Conservation (phyloP, 164 flowering plant genomes). For the Aristolochia contorta region DNA sequence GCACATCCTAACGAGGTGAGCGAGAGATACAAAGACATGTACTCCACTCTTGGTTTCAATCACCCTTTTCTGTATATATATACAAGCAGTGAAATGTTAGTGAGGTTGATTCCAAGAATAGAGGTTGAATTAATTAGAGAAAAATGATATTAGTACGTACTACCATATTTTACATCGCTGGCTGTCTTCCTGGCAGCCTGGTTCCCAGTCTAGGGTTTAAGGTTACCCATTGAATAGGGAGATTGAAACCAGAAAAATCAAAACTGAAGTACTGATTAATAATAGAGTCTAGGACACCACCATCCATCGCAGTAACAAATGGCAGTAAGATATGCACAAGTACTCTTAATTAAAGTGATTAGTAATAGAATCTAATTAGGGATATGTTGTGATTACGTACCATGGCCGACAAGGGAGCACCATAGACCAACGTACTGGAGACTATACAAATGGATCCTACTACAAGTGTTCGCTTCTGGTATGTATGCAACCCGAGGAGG, state of each 20-base stretch:
- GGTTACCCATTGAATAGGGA: too few relatives aligned
- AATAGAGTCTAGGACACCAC: too few relatives aligned
- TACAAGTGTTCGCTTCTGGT: slow-evolving; percentile 26
- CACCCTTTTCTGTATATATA: slow-evolving; percentile 48
- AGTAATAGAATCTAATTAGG: background rate
- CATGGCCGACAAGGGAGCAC: slow-evolving; percentile 61
- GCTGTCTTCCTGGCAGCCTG: too few relatives aligned
- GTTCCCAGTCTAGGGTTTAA: too few relatives aligned
- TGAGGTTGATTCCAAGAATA: too few relatives aligned
- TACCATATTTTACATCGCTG: too few relatives aligned
- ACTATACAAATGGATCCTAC: slow-evolving; percentile 41
- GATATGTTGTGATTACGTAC: slow-evolving; percentile 23
- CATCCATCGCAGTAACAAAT: background rate
- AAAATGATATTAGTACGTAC: too few relatives aligned
- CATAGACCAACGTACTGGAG: slow-evolving; percentile 52
- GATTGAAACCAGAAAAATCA: too few relatives aligned
- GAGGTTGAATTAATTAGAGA: too few relatives aligned
- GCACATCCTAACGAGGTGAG: slow-evolving; percentile 48
- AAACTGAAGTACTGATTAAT: too few relatives aligned
- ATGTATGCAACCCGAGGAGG: slow-evolving; percentile 30
- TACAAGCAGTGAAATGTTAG: too few relatives aligned
- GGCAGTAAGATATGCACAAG: background rate
- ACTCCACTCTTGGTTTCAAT: slow-evolving; percentile 65
- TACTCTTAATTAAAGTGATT: background rate
- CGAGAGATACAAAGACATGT: slow-evolving; percentile 62